Evolutionary conservation across 2,329 filamentous ascomycete species (phyloP), one percentile per base, ranked within the genome.

Genomic region (Stagonosporopsis rhizophila): DNA sequence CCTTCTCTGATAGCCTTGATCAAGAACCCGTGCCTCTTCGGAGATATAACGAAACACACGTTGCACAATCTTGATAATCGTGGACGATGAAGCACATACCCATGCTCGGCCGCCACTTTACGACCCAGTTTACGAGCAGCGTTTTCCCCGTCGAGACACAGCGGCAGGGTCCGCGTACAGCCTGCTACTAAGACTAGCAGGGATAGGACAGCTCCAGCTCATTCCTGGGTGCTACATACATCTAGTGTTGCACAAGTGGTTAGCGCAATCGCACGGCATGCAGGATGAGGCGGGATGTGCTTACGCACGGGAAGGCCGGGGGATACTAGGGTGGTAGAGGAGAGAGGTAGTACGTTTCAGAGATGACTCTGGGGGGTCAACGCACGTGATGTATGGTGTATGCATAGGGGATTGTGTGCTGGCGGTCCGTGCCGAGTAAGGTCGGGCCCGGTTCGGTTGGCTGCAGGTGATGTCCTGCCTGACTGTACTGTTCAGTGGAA

Each of bases 31-130:
- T 25, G 8, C 12, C 28, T 30, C 9, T 12, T 6, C 12, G 8
- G 9, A 11, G 7, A 11, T 30, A 11, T 14, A 30, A 30, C 4
- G 3, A 11, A 30, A 30, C 28, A 30, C 9, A 30, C 12, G 28
- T 30, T 11, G 4, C 28, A 30, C 28, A 30, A 32, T n/a, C n/a
- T n/a, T n/a, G n/a, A n/a, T 14, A 14, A 23, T 7, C 42, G 27
- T 46, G 50, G 44, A 52, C 38, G 30, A 52, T 41, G 38, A 32
- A 44, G 28, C 28, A 30, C 7, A 30, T 27, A 44, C 20, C 42
- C 48, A 35, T 38, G 38, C 37, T 22, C 35, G 23, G 34, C 19
- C 28, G 14, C 17, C 17, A 23, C 14, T 4, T 22, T 27, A 6
- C 20, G n/a, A 23, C 28, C 23, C 30, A 11, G 28, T 6, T 14